Percentiles rank a stretch among this genome's conserved stretches.
Conservation (phyloP, 441 rosid species). For the Gossypium gossypioides region DNA sequence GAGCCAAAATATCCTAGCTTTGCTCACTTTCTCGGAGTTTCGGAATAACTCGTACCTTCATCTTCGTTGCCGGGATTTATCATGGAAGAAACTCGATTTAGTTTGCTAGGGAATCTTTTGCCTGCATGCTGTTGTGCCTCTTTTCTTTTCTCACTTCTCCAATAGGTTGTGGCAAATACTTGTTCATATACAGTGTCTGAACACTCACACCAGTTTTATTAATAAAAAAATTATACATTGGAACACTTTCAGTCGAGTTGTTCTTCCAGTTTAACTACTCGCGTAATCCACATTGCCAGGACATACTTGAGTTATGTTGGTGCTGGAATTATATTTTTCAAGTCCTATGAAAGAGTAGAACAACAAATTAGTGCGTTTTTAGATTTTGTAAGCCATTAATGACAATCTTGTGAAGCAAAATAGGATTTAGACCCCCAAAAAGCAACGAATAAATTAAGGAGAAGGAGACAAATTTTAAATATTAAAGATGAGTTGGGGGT, state of each 20-base stretch:
- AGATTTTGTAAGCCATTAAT: not conserved
- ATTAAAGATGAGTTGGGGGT: not conserved
- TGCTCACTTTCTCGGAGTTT: constrained; percentile 58
- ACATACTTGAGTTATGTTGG: too few species aligned
- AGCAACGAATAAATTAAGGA: not conserved
- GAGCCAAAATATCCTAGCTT: constrained; percentile 77
- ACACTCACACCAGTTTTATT: not conserved
- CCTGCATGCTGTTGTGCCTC: not conserved
- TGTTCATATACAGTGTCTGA: not conserved
- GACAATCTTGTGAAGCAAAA: not conserved
- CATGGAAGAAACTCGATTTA: not conserved
- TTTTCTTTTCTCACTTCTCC: too few species aligned
- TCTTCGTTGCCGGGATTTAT: not conserved
- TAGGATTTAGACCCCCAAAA: not conserved
- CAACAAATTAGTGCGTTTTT: too few species aligned
- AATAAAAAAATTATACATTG: not conserved
- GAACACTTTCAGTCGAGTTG: not conserved
- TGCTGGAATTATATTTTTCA: not conserved
- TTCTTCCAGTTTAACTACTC: too few species aligned
- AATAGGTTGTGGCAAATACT: not conserved
- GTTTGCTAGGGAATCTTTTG: not conserved
- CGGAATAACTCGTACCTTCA: constrained; percentile 21
- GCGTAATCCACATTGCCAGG: too few species aligned
- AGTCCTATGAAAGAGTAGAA: not conserved
- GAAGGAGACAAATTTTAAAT: not conserved